Evolutionary conservation across 2,329 filamentous ascomycete species (phyloP).

Genomic region (Zymoseptoria pseudotritici): DNA sequence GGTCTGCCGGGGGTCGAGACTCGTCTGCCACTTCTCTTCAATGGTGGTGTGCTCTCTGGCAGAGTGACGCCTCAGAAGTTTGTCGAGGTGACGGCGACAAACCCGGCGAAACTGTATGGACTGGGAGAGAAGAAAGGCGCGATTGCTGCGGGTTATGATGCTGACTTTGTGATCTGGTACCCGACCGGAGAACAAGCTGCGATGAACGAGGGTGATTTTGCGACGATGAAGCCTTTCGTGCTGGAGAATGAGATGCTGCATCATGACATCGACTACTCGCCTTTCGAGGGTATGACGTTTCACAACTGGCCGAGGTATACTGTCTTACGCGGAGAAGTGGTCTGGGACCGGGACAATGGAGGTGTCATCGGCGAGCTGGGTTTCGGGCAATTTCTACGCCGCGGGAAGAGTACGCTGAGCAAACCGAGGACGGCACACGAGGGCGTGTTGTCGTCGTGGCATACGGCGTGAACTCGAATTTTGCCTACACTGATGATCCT

Average conservation of each 20-base stretch:
- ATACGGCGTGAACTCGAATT: too few relatives aligned
- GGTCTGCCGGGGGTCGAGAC: slow-evolving; percentile 39
- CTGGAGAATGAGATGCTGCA: slow-evolving; percentile 40
- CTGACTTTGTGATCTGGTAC: slow-evolving; percentile 40
- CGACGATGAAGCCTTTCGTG: slow-evolving; percentile 25
- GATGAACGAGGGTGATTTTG: slow-evolving; percentile 10
- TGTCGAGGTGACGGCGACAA: slow-evolving; percentile 39
- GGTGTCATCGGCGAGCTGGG: slow-evolving; percentile 29
- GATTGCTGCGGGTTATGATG: slow-evolving; percentile 38
- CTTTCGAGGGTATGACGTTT: slow-evolving; percentile 51
- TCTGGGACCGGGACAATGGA: slow-evolving; percentile 51
- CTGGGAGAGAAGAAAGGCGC: slow-evolving; percentile 34
- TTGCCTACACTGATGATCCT: too few relatives aligned
- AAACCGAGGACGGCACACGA: too few relatives aligned
- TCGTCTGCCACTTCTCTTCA: slow-evolving; percentile 35
- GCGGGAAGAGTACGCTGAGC: slow-evolving; percentile 23
- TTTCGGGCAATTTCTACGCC: slow-evolving; percentile 32
- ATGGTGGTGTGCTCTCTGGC: slow-evolving; percentile 15
- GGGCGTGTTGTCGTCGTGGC: too few relatives aligned
- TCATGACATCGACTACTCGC: slow-evolving; percentile 57
- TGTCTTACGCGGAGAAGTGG: slow-evolving; percentile 50
- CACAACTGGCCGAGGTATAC: slow-evolving; percentile 57
- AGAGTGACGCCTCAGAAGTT: slow-evolving; percentile 31
- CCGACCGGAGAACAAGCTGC: slow-evolving; percentile 18
- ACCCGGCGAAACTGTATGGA: slow-evolving; percentile 40